Conservation (phyloP, 306 rosid genomes). For the Cucumis melo region DNA sequence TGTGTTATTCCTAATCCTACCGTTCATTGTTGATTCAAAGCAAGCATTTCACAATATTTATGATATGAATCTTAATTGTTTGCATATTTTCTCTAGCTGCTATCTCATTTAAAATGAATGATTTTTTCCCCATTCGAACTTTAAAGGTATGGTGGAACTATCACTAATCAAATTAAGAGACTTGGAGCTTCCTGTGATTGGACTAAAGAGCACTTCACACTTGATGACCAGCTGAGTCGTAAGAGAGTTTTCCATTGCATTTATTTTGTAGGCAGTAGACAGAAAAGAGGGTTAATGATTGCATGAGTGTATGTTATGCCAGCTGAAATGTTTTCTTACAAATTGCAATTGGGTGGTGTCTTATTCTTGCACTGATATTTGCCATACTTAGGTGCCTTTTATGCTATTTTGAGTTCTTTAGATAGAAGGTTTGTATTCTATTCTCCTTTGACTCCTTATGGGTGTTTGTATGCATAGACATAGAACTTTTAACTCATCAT, state of each 20-base stretch:
- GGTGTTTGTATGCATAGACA: background rate
- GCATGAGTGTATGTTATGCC: background rate
- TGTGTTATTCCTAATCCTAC: background rate
- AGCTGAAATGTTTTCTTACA: background rate
- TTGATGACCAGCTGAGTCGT: constrained; percentile 98
- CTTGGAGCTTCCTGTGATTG: constrained; percentile 99
- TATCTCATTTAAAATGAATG: background rate
- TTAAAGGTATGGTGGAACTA: constrained; percentile 85
- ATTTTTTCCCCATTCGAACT: constrained; percentile 1
- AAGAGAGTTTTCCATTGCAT: constrained; percentile 50
- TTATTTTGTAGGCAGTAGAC: constrained; percentile 20
- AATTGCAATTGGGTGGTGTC: background rate
- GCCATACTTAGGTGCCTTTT: background rate
- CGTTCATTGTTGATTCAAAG: background rate
- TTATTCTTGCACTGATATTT: background rate
- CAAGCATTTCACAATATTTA: background rate
- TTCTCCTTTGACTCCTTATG: background rate
- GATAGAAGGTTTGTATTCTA: background rate
- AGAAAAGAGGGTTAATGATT: constrained; percentile 5
- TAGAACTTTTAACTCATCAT: background rate
- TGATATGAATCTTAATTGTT: background rate
- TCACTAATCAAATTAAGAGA: constrained; percentile 90
- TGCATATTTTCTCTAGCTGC: background rate
- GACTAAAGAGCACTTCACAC: constrained; percentile 91
- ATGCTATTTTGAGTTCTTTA: background rate